phyloP scores from a whole-genome alignment of 306 rosid species.

The Rosa multiflora region DNA sequence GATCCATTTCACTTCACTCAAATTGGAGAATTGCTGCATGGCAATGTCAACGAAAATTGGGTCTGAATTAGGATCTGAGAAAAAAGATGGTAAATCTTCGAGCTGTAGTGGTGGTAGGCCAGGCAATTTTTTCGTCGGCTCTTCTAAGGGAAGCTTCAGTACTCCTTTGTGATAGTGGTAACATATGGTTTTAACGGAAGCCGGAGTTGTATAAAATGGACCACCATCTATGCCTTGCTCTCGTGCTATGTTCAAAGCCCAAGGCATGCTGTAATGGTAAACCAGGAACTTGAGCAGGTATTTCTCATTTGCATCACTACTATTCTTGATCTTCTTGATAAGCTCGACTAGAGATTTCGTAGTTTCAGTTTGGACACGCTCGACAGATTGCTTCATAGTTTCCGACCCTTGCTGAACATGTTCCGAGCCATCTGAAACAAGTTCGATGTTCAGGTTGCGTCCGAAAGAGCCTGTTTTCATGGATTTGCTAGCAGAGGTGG shows the following conservation, averaged over 20 bases:
- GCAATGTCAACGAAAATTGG: neutral
- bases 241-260: constrained; percentile 51
- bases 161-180: constrained; percentile 36
- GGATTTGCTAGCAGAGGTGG: neutral
- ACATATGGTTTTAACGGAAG: constrained; percentile 37
- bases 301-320: neutral
- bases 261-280: constrained; percentile 38
- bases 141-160: constrained; percentile 34
- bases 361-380: neutral
- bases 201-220: constrained; percentile 51
- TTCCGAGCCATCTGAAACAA: neutral
- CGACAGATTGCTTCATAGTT: neutral
- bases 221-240: constrained; percentile 39
- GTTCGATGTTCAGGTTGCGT: neutral
- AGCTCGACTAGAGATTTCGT: neutral
- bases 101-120: neutral
- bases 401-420: neutral
- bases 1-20: constrained; percentile 12
- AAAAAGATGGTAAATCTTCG: neutral
- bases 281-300: constrained; percentile 36
- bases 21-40: constrained; percentile 14
- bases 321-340: neutral
- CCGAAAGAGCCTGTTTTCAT: neutral
- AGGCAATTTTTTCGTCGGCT: neutral
- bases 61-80: neutral